phyloP scores from a whole-genome alignment of 495 filamentous ascomycete species.

The Penicillium subrubescens region DNA sequence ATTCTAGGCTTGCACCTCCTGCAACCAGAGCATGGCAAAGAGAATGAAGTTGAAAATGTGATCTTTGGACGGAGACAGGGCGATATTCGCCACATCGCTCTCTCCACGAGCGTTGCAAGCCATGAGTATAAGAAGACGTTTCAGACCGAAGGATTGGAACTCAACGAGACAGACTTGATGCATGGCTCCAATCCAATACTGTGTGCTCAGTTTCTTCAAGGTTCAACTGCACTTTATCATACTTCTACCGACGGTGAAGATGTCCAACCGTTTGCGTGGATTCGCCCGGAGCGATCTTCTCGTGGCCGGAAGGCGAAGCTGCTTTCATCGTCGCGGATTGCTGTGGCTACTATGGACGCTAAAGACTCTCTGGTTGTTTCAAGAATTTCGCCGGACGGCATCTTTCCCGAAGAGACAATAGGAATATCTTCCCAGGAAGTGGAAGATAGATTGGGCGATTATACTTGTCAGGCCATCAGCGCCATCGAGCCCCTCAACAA shows the following conservation, averaged over 20 bases:
- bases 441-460: conserved; percentile 24
- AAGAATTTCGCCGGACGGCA: conserved; percentile 43
- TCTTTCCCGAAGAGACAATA: conserved; percentile 40
- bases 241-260: conserved; percentile 30
- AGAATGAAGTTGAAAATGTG: conserved; percentile 35
- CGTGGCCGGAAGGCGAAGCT: conserved; percentile 55
- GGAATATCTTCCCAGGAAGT: conserved; percentile 30
- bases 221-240: conserved; percentile 49
- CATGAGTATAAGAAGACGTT: conserved; percentile 39
- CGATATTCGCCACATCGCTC: conserved; percentile 40
- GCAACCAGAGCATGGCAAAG: conserved; percentile 33
- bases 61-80: conserved; percentile 45
- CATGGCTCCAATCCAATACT: conserved; percentile 39
- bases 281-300: conserved; percentile 29
- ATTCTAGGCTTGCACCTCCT: conserved; percentile 61
- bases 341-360: conserved; percentile 51
- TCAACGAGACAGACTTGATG: conserved; percentile 38
- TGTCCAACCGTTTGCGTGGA: conserved; percentile 42
- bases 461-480: conserved; percentile 42
- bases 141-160: conserved; percentile 28
- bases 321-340: conserved; percentile 49
- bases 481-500: conserved; percentile 53
- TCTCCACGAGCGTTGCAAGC: conserved; percentile 28
- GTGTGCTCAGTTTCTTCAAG: conserved; percentile 49
- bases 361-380: conserved; percentile 52